Base-by-base conservation (phyloP, 2,329 filamentous ascomycete genomes). In the Phyllosticta citrichinensis region DNA sequence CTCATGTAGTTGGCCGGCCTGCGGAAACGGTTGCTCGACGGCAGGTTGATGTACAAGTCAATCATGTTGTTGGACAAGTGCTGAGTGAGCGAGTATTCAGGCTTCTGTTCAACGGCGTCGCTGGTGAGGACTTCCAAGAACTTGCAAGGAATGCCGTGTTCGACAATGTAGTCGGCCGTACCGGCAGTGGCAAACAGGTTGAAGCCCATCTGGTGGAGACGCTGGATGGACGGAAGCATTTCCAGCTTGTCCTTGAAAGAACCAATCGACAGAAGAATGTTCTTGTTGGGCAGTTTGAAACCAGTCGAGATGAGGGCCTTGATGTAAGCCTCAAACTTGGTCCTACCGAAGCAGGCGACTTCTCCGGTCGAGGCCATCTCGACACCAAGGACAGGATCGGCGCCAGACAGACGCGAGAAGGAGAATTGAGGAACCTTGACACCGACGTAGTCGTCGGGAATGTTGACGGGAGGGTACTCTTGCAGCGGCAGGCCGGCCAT, bases 311-410 rank as follows among this genome's bases (percentile, higher is more conserved):
- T 85, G 61, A 99, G 80, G 58, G 90, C 94, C 80, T 99, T 99
- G 69, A 99, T 83, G 74, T 99, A 99, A 19, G 94, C 94, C 76
- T 99, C 94, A 72, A 96, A 96, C 77, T 97, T 96, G 76, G 96
- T 91, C 64, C 86, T 83, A 71, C 94, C 94, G 70, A 99, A 99
- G 71, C 88, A 97, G 67, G 94, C 94, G 68, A 99, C 94, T 76
- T 99, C 94, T 75, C 94, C 94, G 63, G 94, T 99, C 4, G 94
- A 97, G 19, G 94, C 94, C 94, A 99, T 99, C 78, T 99, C 94
- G 6, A 99, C 94, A 77, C 94, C 94, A 63, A 97, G 83, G 53
- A 99, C 92, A 17, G 94, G 94, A 73, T 99, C 94, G 5, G 94
- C 94, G 54, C 94, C 94, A 40, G 93, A 96, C 17, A 99, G 84